Percentiles rank a stretch among this genome's conserved stretches.
phyloP scores from a whole-genome alignment of 805 yeast genomes.

The Candida ponderosae region DNA sequence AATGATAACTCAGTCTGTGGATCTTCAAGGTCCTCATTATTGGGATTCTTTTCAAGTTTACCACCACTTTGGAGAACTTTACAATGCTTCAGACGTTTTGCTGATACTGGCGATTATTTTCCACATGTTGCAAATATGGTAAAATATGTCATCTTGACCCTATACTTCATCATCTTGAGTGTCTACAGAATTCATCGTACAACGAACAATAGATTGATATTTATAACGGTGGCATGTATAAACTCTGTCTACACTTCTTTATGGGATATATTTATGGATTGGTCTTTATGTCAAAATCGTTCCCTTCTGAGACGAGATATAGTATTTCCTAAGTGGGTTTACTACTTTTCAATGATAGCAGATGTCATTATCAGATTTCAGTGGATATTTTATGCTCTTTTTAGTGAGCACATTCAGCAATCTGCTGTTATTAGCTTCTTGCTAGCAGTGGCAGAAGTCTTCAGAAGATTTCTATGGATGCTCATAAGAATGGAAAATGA shows the following conservation, averaged over 20 bases:
- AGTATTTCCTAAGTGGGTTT: conserved; percentile 51
- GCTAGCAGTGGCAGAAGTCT: conserved; percentile 73
- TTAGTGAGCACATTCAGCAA: conserved; percentile 71
- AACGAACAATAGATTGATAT: conserved; percentile 35
- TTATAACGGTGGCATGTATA: conserved; percentile 65
- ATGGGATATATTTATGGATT: conserved; percentile 96
- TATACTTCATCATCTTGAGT: conserved; percentile 68
- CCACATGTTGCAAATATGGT: conserved; percentile 89
- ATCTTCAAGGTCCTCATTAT: conserved; percentile 60
- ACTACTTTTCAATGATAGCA: conserved; percentile 65
- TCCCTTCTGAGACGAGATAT: conserved; percentile 63
- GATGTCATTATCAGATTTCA: conserved; percentile 77
- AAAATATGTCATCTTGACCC: conserved; percentile 62
- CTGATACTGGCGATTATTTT: conserved; percentile 91
- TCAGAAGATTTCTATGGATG: conserved; percentile 85
- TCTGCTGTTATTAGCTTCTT: conserved; percentile 81
- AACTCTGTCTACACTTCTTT: conserved; percentile 62
- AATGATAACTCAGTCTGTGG: conserved; percentile 49
- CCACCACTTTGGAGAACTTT: conserved; percentile 88
- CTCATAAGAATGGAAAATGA: conserved; percentile 93
- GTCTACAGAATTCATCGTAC: conserved; percentile 58
- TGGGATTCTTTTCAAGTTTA: conserved; percentile 79
- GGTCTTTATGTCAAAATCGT: conserved; percentile 77
- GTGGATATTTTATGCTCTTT: conserved; percentile 86
- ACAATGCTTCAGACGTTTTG: conserved; percentile 86